Percentiles rank a stretch among this genome's conserved stretches.
Evolutionary conservation across 768 basidiomycete genomes (phyloP).

Genomic region (Multifurca ochricompacta): DNA sequence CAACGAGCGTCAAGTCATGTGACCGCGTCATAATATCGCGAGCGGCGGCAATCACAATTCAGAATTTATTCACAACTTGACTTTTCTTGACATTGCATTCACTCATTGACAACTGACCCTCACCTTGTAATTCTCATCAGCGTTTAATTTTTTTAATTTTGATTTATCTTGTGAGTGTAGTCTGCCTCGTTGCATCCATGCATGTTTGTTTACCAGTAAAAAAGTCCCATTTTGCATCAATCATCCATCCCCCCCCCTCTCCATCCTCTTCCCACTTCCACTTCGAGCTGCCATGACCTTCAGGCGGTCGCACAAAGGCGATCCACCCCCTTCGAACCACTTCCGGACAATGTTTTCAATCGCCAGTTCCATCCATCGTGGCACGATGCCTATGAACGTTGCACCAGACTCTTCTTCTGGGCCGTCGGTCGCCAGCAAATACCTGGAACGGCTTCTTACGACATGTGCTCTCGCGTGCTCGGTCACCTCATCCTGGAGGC

Average conservation of each 20-base stretch:
- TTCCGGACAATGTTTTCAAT: conserved; percentile 12
- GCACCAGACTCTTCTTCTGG: conserved; percentile 16
- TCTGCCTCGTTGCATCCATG: conserved; percentile 1
- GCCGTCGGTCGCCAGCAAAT: conserved; percentile 12
- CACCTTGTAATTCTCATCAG: neutral
- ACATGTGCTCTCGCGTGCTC: conserved; percentile 18
- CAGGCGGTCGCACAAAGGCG: neutral
- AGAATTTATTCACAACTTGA: too few species aligned
- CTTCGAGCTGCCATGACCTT: neutral
- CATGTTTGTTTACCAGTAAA: neutral
- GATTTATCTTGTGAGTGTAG: neutral
- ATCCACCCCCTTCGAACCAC: conserved; percentile 11
- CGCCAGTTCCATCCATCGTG: conserved; percentile 4
- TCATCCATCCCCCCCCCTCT: neutral
- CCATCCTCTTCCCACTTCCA: neutral
- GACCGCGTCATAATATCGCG: too few species aligned
- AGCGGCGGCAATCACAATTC: too few species aligned
- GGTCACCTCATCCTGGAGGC: conserved; percentile 16
- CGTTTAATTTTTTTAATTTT: neutral
- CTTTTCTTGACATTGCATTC: too few species aligned
- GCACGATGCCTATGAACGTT: conserved; percentile 15
- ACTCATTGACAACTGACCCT: too few species aligned
- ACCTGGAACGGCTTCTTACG: conserved; percentile 8
- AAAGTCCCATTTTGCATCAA: neutral
- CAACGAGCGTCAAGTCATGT: too few species aligned